Base-by-base conservation (phyloP, 345 rosid genomes). In the Citrus maxima region DNA sequence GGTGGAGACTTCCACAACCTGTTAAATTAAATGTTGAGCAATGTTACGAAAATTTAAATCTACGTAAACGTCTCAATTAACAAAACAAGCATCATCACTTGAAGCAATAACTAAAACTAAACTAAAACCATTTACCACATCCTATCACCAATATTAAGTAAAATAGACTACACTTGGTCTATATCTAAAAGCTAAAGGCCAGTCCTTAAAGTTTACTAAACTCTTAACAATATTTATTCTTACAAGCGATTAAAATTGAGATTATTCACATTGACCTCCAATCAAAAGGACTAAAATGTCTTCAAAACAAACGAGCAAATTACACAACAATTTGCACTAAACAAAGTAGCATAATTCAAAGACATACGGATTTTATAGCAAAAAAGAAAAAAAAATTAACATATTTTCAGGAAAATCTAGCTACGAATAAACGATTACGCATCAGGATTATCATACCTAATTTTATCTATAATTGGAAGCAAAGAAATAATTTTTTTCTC, bases 1-100 rank as follows among this genome's bases (percentile, higher is more conserved):
- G 66, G 89, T 86, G 62, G 89, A 86, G 76, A 86, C 89, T 79
- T 86, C 89, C 58, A 82, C 87, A 61, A 80, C 82, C 82, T 80
- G 60, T 68, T 21, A 54, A 22, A 46, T 46, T 16, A 69, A 25
- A 42, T 18, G 7, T 40, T 4, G 18, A 14, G 28, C 22, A 0
- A n/a, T 10, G 42, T 34, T 14, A 19, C 2, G 2, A 68, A 38
- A 68, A 37, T 18, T 40, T n/a, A n/a, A n/a, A 68, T 10, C 72
- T 7, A 10, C 1, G 1, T 22, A 59, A n/a, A 3, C 4, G 1
- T 59, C 24, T 32, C 46, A 63, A 14, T 30, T 27, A 27, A 34
- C 25, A 65, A 34, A 54, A 54, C 22, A 54, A 54, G 58, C 58
- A 54, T 4, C 58, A 18, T 22, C 2, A 2, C 58, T 54, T 19